Conservation (phyloP, 768 basidiomycete species). For the Pleurotus giganteus region DNA sequence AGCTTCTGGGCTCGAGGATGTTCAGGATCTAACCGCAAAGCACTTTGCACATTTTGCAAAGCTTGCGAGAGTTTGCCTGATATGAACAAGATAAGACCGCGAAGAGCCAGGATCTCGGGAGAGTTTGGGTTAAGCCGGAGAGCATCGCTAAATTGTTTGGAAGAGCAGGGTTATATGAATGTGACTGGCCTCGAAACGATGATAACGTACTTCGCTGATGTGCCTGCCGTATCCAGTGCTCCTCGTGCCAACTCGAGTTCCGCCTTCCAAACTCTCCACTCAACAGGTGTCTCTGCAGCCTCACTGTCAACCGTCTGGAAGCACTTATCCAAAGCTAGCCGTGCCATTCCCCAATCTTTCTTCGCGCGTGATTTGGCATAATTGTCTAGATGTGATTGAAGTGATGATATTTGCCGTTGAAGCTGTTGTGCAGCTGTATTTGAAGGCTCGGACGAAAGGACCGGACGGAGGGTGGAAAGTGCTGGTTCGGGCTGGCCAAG, state of each 20-base stretch:
- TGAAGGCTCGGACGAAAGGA: conserved; percentile 58
- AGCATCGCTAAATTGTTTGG: conserved; percentile 55
- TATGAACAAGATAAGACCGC: conserved; percentile 79
- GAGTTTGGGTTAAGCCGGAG: conserved; percentile 70
- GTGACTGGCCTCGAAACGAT: background rate
- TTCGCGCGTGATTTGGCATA: conserved; percentile 53
- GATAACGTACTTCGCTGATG: conserved; percentile 66
- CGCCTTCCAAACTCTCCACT: conserved; percentile 80
- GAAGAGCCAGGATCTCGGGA: conserved; percentile 74
- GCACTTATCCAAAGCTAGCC: conserved; percentile 80
- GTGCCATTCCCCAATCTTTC: conserved; percentile 75
- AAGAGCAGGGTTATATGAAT: conserved; percentile 4
- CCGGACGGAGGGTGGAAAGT: conserved; percentile 60
- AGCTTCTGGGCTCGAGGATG: conserved; percentile 67
- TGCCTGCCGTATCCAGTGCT: conserved; percentile 71
- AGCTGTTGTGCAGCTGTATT: conserved; percentile 63
- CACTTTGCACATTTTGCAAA: conserved; percentile 65
- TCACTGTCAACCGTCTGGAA: conserved; percentile 71
- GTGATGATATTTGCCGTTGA: conserved; percentile 53
- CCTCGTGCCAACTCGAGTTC: conserved; percentile 74
- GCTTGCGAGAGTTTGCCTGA: conserved; percentile 69
- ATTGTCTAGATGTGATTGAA: conserved; percentile 66
- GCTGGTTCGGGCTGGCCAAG: conserved; percentile 70
- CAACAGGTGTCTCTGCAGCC: conserved; percentile 68
- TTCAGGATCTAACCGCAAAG: conserved; percentile 77